Percentiles rank a stretch among this genome's conserved stretches.
Conservation (phyloP, 2,329 filamentous ascomycete species). For the Paraphaeosphaeria minitans region DNA sequence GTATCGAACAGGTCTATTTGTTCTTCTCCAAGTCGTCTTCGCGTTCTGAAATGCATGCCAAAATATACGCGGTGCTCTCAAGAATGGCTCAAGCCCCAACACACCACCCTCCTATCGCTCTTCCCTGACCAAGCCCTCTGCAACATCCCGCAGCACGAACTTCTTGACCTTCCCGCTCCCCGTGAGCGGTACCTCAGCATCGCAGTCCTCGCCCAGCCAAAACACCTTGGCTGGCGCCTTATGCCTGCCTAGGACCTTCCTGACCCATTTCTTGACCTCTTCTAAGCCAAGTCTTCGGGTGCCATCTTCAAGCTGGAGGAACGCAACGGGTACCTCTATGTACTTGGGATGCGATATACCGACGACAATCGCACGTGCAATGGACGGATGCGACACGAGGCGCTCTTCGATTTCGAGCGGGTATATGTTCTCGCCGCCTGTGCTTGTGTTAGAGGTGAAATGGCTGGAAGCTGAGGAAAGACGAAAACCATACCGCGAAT, state of each 20-base stretch:
- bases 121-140: slow-evolving; percentile 28
- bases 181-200: slow-evolving; percentile 47
- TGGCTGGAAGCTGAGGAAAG: no score
- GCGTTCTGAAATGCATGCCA: neutral
- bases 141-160: slow-evolving; percentile 42
- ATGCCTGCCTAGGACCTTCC: slow-evolving; percentile 46
- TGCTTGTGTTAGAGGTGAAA: neutral
- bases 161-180: slow-evolving; percentile 55
- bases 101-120: neutral
- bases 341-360: slow-evolving; percentile 73
- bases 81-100: neutral
- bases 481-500: slow-evolving; percentile 61
- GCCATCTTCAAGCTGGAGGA: slow-evolving; percentile 51
- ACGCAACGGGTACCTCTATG: slow-evolving; percentile 73
- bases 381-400: slow-evolving; percentile 66
- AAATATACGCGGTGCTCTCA: neutral
- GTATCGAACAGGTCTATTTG: no score
- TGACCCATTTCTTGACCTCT: slow-evolving; percentile 46
- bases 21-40: no score
- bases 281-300: slow-evolving; percentile 35
- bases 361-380: slow-evolving; percentile 70
- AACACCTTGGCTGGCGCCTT: slow-evolving; percentile 73
- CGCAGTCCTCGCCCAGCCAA: slow-evolving; percentile 66
- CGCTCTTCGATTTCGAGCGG: slow-evolving; percentile 78
- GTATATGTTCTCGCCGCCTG: slow-evolving; percentile 54